Base-by-base conservation (phyloP, 2,329 filamentous ascomycete species). In the Zasmidium cellare region DNA sequence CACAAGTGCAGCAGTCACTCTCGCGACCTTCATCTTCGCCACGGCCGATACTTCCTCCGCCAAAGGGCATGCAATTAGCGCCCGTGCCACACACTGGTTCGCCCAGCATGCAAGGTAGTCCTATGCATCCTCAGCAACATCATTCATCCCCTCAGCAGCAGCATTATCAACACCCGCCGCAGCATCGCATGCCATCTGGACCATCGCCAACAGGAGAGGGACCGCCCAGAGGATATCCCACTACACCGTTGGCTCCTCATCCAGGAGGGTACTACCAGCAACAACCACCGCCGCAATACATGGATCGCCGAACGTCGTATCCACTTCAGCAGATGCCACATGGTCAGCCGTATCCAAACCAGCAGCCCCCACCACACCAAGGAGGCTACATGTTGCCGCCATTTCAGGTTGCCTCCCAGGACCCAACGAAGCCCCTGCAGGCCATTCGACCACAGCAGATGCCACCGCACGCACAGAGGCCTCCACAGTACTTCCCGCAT, bases 301-400 rank as follows among this genome's bases (percentile, higher is more conserved):
- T 53, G 31, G 64, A 66, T 53, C 59, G 58, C 2, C 61, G 64
- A 55, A 54, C 60, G 3, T 64, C 65, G 2, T 69, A 76, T 56
- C 68, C 71, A 51, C 56, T 64, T 25, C 64, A 63, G 19, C 66
- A 69, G 28, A 51, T 35, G 46, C 69, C 66, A 5, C 71, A 71
- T 22, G 70, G 67, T n/a, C 63, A 57, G 23, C 59, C 57, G 6
- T 65, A 67, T 47, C 59, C 57, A n/a, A 54, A 56, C 9, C 74
- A 73, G 31, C 72, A 74, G 14, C 72, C 73, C 44, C 76, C 77
- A 24, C 61, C 77, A 24, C 61, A 56, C 18, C 50, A 53, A 45
- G 68, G 77, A 50, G 78, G 77, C 16, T 75, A 76, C 58, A 78
- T 79, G 74, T 70, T 80, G 35, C 77, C 77, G 48, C 77, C 78